phyloP scores from a whole-genome alignment of 2,329 filamentous ascomycete genomes.

The Lasiodiplodia gonubiensis region DNA sequence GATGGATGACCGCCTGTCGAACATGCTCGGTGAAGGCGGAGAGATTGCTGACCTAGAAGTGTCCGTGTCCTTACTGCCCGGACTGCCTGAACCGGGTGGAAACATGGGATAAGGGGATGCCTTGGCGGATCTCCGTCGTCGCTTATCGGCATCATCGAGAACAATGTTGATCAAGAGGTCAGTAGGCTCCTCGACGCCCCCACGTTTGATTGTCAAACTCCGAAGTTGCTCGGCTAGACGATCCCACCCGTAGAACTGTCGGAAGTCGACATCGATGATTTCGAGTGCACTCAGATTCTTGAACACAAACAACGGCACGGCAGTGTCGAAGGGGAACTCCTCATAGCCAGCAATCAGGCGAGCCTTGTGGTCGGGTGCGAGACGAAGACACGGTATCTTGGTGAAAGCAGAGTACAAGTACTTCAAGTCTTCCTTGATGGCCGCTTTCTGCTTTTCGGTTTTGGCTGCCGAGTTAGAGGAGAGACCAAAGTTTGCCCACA shows the following conservation, averaged over 20 bases:
- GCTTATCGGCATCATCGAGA: slow-evolving; percentile 93
- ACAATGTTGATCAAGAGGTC: slow-evolving; percentile 93
- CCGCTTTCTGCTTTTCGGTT: slow-evolving; percentile 87
- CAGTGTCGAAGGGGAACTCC: slow-evolving; percentile 97
- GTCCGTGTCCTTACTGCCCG: slow-evolving; percentile 68
- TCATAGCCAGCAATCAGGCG: slow-evolving; percentile 91
- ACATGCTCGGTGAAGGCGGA: slow-evolving; percentile 45
- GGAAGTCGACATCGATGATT: slow-evolving; percentile 93
- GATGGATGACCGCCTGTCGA: slow-evolving; percentile 53
- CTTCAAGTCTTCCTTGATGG: slow-evolving; percentile 84
- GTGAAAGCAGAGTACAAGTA: slow-evolving; percentile 98
- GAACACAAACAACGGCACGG: slow-evolving; percentile 94
- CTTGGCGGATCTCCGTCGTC: slow-evolving; percentile 86
- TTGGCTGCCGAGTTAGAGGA: slow-evolving; percentile 80
- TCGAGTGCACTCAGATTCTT: slow-evolving; percentile 95
- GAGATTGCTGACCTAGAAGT: slow-evolving; percentile 69
- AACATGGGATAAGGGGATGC: slow-evolving; percentile 78
- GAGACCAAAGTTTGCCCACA: slow-evolving; percentile 89
- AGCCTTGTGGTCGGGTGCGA: slow-evolving; percentile 92
- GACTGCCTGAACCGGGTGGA: slow-evolving; percentile 68
- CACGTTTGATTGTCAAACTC: slow-evolving; percentile 86
- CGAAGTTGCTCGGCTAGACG: slow-evolving; percentile 88
- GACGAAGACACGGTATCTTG: slow-evolving; percentile 89
- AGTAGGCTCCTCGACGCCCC: slow-evolving; percentile 84
- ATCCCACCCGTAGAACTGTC: slow-evolving; percentile 98